Evolutionary conservation across 2,329 filamentous ascomycete genomes (phyloP).

Genomic region (Trichoderma atrobrunneum): DNA sequence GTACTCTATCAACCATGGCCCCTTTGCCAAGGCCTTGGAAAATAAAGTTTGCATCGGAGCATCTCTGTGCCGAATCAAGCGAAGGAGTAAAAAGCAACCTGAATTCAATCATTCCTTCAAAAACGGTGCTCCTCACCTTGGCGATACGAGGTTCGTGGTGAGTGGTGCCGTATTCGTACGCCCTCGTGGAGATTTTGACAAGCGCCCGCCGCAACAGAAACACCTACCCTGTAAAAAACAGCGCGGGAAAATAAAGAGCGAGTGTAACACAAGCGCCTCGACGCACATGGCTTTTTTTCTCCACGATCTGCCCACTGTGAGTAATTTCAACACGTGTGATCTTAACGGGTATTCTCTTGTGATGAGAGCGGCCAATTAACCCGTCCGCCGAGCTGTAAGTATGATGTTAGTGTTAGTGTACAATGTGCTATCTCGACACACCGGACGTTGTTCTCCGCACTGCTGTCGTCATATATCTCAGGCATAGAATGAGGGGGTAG

Average conservation of each 20-base stretch:
- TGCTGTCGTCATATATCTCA: conserved; percentile 10
- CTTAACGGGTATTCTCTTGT: background rate
- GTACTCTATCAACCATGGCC: background rate
- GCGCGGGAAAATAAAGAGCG: background rate
- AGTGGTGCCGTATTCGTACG: background rate
- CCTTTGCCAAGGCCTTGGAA: background rate
- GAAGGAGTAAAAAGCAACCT: background rate
- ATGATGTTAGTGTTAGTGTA: background rate
- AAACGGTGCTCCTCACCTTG: background rate
- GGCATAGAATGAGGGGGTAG: background rate
- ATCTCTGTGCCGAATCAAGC: conserved; percentile 8
- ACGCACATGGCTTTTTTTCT: background rate
- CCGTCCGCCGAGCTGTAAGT: background rate
- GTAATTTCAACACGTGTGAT: background rate
- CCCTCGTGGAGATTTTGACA: background rate
- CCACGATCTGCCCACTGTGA: conserved; percentile 8
- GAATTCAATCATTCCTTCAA: background rate
- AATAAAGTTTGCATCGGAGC: conserved; percentile 7
- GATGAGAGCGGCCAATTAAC: background rate
- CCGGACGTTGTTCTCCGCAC: conserved; percentile 8
- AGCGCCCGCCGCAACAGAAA: background rate
- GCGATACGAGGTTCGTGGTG: background rate
- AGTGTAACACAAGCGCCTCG: background rate
- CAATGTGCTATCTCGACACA: background rate
- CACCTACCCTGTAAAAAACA: background rate